These are phyloP conservation scores for Syncephalastrum contaminatum DNA, from an alignment of 371 early-diverging fungal species.

Conservation along the genomic window DNA sequence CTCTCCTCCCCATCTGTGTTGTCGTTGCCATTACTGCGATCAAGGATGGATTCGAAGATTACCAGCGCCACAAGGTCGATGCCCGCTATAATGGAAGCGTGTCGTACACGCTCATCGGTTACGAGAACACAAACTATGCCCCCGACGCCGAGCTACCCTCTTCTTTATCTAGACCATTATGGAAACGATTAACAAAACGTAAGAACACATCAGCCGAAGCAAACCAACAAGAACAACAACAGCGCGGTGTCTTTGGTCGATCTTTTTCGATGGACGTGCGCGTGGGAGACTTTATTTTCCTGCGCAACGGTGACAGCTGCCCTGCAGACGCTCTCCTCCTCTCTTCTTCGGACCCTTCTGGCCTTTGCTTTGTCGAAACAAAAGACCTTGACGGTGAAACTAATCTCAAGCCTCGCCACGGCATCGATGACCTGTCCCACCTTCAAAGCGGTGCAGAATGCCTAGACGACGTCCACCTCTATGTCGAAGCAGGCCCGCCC, in stretches of 20 bases:
- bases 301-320: constrained; percentile 82
- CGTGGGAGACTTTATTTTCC: constrained; percentile 89
- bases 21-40: constrained; percentile 89
- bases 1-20: constrained; percentile 85
- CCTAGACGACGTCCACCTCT: constrained; percentile 48
- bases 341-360: constrained; percentile 72
- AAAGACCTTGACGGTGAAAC: constrained; percentile 97
- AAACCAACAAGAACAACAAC: not conserved
- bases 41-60: constrained; percentile 98
- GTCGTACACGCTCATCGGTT: constrained; percentile 69
- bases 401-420: constrained; percentile 82
- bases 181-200: not conserved
- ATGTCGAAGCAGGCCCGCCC: constrained; percentile 74
- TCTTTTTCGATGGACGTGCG: constrained; percentile 64
- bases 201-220: not conserved
- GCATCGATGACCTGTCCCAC: constrained; percentile 62
- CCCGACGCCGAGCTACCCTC: not conserved
- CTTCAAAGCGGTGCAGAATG: constrained; percentile 67
- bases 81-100: constrained; percentile 78
- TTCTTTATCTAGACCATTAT: not conserved
- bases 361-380: constrained; percentile 89
- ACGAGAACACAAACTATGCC: constrained; percentile 73
- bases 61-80: constrained; percentile 90
- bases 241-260: constrained; percentile 22
- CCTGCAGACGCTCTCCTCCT: constrained; percentile 92